Evolutionary conservation across 2,329 filamentous ascomycete genomes (phyloP).

Genomic region (Rutstroemia sp.): DNA sequence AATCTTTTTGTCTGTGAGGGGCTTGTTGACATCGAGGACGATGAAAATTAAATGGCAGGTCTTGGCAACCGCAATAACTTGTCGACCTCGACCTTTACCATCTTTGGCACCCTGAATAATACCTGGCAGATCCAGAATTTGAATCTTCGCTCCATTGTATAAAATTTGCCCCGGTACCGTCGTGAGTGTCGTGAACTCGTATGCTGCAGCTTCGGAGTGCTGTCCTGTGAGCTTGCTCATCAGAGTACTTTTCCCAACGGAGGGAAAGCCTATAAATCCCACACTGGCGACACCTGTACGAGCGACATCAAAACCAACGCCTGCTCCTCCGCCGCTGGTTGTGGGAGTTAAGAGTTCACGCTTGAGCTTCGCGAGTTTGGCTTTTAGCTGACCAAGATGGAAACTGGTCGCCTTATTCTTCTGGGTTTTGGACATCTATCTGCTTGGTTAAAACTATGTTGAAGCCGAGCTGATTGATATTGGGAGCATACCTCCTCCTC

Average conservation of each 20-base stretch:
- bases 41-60: constrained; percentile 99
- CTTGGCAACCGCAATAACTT: constrained; percentile 98
- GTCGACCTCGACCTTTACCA: constrained; percentile 91
- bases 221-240: constrained; percentile 94
- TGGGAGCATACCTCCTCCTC: constrained; percentile 71
- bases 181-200: constrained; percentile 97
- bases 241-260: constrained; percentile 95
- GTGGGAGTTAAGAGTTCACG: constrained; percentile 85
- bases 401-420: constrained; percentile 96
- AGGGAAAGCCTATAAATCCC: constrained; percentile 96
- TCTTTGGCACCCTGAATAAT: constrained; percentile 99
- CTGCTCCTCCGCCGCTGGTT: constrained; percentile 76
- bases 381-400: constrained; percentile 93
- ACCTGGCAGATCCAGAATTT: constrained; percentile 96
- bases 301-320: constrained; percentile 91
- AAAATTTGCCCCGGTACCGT: constrained; percentile 93
- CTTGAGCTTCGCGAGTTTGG: constrained; percentile 96
- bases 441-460: constrained; percentile 12
- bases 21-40: constrained; percentile 96
- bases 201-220: constrained; percentile 93
- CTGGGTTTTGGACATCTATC: constrained; percentile 87
- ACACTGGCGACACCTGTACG: constrained; percentile 95
- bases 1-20: constrained; percentile 89
- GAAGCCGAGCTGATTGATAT: constrained; percentile 12
- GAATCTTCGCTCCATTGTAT: constrained; percentile 95